Evolutionary conservation across 176 grass and related monocot species (phyloP).

Genomic region (Aegilops umbellulata): DNA sequence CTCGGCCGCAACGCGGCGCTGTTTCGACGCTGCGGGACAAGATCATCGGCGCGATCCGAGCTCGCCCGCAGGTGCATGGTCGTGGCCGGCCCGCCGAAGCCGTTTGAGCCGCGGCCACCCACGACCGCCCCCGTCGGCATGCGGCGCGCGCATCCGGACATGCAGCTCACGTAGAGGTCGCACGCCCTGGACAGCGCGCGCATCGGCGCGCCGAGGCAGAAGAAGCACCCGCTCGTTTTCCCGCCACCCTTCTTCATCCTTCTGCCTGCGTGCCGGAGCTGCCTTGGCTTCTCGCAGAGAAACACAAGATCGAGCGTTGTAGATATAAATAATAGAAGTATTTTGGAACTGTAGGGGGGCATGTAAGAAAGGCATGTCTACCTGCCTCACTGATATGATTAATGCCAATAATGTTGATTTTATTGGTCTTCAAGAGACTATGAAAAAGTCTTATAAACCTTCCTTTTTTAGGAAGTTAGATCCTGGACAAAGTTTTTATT

Average conservation of each 20-base stretch:
- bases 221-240: conserved; percentile 29
- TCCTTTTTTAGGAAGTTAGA: too few species aligned
- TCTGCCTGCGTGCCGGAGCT: background rate
- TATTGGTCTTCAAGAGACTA: too few species aligned
- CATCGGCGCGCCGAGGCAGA: conserved; percentile 40
- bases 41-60: conserved; percentile 20
- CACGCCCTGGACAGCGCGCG: conserved; percentile 55
- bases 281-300: background rate
- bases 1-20: conserved; percentile 32
- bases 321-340: too few species aligned
- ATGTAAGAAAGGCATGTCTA: too few species aligned
- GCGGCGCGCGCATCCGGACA: conserved; percentile 37
- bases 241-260: conserved; percentile 28
- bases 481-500: too few species aligned
- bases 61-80: conserved; percentile 14
- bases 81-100: conserved; percentile 23
- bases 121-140: conserved; percentile 1
- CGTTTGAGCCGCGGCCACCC: background rate
- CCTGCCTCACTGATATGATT: too few species aligned
- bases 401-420: too few species aligned
- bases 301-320: background rate
- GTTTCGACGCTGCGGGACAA: conserved; percentile 24
- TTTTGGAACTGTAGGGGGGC: too few species aligned
- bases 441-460: too few species aligned
- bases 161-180: conserved; percentile 64